Evolutionary conservation across 768 basidiomycete species (phyloP).

Genomic region (Leucogyrophana mollusca): DNA sequence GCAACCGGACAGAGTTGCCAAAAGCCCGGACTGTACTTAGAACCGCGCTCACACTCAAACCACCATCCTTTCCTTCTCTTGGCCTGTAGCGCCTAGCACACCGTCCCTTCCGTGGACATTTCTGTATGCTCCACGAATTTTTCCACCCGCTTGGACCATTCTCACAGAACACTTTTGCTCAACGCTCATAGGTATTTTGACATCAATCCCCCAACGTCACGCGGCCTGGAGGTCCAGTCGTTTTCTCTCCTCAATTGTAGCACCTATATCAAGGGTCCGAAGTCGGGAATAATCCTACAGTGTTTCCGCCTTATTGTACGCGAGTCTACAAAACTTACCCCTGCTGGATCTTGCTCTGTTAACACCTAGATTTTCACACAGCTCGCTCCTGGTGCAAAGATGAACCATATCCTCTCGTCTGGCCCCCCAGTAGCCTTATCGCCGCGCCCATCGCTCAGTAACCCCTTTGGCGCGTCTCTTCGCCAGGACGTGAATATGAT

Average conservation of each 20-base stretch:
- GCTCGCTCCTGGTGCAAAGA: slow-evolving; percentile 6
- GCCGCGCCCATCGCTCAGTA: slow-evolving; percentile 4
- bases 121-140: background rate
- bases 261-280: too few species aligned
- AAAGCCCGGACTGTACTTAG: background rate
- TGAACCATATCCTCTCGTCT: slow-evolving; percentile 24
- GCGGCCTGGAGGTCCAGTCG: slow-evolving; percentile 5
- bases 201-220: background rate
- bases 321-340: background rate
- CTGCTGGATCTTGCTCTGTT: background rate
- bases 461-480: slow-evolving; percentile 13
- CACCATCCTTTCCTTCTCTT: slow-evolving; percentile 3
- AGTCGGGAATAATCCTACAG: background rate
- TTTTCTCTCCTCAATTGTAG: background rate
- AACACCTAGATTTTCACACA: slow-evolving; percentile 5
- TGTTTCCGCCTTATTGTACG: background rate
- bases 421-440: slow-evolving; percentile 15
- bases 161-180: background rate
- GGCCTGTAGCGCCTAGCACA: background rate
- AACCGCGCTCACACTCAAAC: slow-evolving; percentile 1
- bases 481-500: slow-evolving; percentile 42
- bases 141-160: background rate
- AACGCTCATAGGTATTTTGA: background rate
- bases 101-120: background rate
- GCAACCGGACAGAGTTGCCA: too few species aligned